A percentile compares a stretch with the other conserved stretches of the same genome.
Conservation (phyloP, 1,284 basidiomycete species). For the Irpex sp. region DNA sequence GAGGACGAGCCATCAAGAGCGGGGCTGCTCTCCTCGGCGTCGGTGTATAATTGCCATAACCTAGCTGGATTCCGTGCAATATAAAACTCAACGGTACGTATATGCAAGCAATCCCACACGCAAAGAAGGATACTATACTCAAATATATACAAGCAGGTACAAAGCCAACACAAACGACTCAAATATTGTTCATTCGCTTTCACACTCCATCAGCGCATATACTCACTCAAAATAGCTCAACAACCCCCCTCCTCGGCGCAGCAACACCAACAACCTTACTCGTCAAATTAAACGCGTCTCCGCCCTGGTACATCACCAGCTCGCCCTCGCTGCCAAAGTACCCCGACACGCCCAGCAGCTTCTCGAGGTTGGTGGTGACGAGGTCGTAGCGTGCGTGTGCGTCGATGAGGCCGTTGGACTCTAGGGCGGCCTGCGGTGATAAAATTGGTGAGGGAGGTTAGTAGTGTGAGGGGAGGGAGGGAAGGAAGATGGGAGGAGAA, state of each 20-base stretch:
- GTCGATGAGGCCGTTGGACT: slow-evolving; percentile 34
- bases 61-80: too few relatives aligned
- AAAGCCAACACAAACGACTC: too few relatives aligned
- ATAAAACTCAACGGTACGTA: too few relatives aligned
- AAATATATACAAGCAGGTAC: background rate
- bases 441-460: too few relatives aligned
- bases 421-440: slow-evolving; percentile 27
- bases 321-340: slow-evolving; percentile 29
- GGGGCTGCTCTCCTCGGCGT: slow-evolving; percentile 61
- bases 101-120: background rate
- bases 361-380: slow-evolving; percentile 44
- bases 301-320: slow-evolving; percentile 48
- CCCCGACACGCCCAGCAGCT: slow-evolving; percentile 40
- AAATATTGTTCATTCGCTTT: background rate
- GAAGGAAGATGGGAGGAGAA: too few relatives aligned
- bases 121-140: background rate
- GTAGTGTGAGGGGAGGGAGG: background rate
- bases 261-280: slow-evolving; percentile 37
- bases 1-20: slow-evolving; percentile 58
- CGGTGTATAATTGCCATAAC: too few relatives aligned
- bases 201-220: background rate
- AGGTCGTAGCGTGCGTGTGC: slow-evolving; percentile 40
- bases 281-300: slow-evolving; percentile 34
- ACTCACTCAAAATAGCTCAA: slow-evolving; percentile 28
- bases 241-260: slow-evolving; percentile 25